Base-by-base conservation (phyloP, 2,329 filamentous ascomycete genomes). In the Orbilia javanica region DNA sequence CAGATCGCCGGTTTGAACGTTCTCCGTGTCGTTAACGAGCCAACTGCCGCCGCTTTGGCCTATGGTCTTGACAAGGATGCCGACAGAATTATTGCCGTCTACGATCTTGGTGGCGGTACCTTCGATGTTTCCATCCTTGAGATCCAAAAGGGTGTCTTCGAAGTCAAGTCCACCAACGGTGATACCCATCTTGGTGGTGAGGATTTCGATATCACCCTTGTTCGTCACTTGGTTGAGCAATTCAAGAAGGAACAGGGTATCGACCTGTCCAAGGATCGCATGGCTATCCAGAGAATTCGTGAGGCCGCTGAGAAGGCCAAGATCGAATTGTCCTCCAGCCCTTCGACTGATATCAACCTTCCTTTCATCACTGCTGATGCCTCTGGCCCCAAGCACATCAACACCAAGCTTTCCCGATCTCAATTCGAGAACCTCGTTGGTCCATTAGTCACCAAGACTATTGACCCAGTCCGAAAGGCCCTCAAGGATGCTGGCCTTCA, bases 251-350 rank as follows among this genome's bases (percentile, higher is more conserved):
- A 97, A 82, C 93, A 93, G 80, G 91, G 92, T 80, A 92, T 97
- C 81, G 95, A 98, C 85, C 90, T 98, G 82, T 92, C 93, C 76
- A 87, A 86, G 84, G 95, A 98, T 88, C 94, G 95, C 85, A 97
- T 97, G 94, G 95, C 95, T 82, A 97, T 98, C 84, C 95, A 97
- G 90, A 92, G 95, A 90, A 97, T 98, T 85, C 94, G 95, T 87
- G 95, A 97, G 88, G 95, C 94, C 82, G 94, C 94, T 82, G 95
- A 98, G 90, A 97, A 97, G 91, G 95, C 95, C 84, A 98, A 98
- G 93, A 97, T 97, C 83, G 95, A 97, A 88, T 88, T 98, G 82
- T 98, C 95, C 11, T 97, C 94, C 36, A 94, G 94, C 74, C 90
- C 94, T 82, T 93, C 97, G 86, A 98, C 95, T 82, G 95, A 97